Evolutionary conservation across 441 rosid species (phyloP).

Genomic region (Geranium incanum): DNA sequence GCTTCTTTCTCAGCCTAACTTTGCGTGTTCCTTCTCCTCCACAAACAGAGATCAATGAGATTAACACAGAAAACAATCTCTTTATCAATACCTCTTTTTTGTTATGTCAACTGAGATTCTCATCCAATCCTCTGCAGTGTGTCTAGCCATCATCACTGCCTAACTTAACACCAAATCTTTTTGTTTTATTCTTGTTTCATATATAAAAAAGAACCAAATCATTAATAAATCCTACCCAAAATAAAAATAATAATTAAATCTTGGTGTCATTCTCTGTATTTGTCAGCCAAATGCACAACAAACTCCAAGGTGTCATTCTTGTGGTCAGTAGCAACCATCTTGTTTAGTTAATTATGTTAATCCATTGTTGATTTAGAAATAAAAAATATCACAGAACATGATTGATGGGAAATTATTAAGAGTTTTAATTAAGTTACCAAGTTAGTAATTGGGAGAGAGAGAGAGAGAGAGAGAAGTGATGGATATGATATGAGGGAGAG

Average conservation of each 20-base stretch:
- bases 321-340: neutral
- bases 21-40: slow-evolving; percentile 7
- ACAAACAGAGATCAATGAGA: neutral
- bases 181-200: neutral
- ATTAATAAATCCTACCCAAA: neutral
- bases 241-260: too few relatives aligned
- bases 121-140: neutral
- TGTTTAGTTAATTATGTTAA: neutral
- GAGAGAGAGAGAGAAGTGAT: slow-evolving; percentile 5
- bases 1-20: slow-evolving; percentile 9
- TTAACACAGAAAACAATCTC: too few relatives aligned
- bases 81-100: neutral
- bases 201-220: neutral
- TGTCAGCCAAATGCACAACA: neutral
- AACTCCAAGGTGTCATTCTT: neutral
- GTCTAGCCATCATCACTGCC: neutral
- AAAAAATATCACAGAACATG: neutral
- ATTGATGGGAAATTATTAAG: neutral
- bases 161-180: neutral
- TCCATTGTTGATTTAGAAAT: too few relatives aligned
- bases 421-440: too few relatives aligned
- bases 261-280: neutral
- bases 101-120: neutral
- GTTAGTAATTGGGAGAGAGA: neutral
- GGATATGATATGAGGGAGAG: slow-evolving; percentile 9